Evolutionary conservation across 2,329 filamentous ascomycete genomes (phyloP).

Genomic region (Trichoderma lentiforme): DNA sequence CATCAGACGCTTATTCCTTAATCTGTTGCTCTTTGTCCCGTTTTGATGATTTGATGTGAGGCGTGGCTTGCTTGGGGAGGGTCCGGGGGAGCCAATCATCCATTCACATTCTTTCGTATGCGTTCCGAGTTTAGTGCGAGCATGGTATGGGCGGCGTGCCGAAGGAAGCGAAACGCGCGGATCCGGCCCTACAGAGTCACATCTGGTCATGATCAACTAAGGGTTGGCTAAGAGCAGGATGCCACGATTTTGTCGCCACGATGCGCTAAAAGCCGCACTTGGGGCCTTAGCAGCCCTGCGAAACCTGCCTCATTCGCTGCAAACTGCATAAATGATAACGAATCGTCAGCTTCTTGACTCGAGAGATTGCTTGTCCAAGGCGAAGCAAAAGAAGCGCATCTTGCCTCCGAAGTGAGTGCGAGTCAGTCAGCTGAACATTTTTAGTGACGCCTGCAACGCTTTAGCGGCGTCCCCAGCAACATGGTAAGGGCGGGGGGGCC

Average conservation of each 20-base stretch:
- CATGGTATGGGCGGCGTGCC: neutral
- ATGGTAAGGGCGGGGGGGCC: neutral
- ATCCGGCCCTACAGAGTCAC: neutral
- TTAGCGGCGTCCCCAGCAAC: neutral
- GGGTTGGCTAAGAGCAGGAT: neutral
- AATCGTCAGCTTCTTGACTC: neutral
- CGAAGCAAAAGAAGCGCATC: neutral
- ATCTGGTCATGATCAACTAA: neutral
- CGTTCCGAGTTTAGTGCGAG: neutral
- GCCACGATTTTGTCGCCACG: neutral
- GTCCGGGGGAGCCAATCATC: neutral
- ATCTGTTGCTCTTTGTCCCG: neutral
- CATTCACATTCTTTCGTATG: neutral
- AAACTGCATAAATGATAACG: neutral
- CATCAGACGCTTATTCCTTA: neutral
- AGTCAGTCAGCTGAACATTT: conserved; percentile 7
- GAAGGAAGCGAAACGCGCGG: neutral
- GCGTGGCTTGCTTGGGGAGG: neutral
- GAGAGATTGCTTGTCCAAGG: neutral
- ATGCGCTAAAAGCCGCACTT: neutral
- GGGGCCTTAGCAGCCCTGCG: neutral
- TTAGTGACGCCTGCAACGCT: neutral
- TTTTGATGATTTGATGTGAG: neutral
- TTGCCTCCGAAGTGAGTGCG: neutral
- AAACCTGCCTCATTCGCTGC: neutral